Conservation (phyloP, 495 filamentous ascomycete species). For the Copromyces sp. region DNA sequence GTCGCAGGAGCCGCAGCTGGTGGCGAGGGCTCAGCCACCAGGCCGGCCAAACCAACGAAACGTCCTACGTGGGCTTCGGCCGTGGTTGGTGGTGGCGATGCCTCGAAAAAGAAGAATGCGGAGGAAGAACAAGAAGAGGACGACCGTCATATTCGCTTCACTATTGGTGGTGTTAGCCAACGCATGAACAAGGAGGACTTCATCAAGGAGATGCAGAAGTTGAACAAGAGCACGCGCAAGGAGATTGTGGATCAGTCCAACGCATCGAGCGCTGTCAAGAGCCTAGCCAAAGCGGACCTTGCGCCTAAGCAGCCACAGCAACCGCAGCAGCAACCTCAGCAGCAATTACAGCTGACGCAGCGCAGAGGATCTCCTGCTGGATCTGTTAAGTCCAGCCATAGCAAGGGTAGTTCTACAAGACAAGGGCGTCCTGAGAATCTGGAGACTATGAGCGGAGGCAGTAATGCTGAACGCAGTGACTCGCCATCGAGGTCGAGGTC, state of each 20-base stretch:
- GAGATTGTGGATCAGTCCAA: conserved; percentile 60
- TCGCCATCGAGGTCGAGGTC: conserved; percentile 6
- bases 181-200: conserved; percentile 90
- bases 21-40: conserved; percentile 1
- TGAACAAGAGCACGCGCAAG: conserved; percentile 67
- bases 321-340: background rate
- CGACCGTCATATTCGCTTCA: conserved; percentile 80
- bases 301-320: conserved; percentile 12
- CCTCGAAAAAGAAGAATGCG: conserved; percentile 30
- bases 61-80: conserved; percentile 37
- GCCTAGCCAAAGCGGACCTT: conserved; percentile 41
- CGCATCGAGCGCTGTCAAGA: conserved; percentile 47
- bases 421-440: background rate
- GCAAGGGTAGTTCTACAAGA: background rate
- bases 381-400: background rate
- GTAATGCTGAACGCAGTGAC: conserved; percentile 9
- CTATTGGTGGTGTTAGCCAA: conserved; percentile 57
- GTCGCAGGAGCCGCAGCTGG: conserved; percentile 10
- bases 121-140: conserved; percentile 50
- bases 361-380: conserved; percentile 1
- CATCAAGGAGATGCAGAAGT: conserved; percentile 66
- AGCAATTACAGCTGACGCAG: background rate
- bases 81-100: conserved; percentile 36
- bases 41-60: background rate
- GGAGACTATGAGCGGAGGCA: conserved; percentile 13